Evolutionary conservation across 805 yeast species (phyloP), one percentile per base, ranked within the genome.

Genomic region (Millerago galiae): DNA sequence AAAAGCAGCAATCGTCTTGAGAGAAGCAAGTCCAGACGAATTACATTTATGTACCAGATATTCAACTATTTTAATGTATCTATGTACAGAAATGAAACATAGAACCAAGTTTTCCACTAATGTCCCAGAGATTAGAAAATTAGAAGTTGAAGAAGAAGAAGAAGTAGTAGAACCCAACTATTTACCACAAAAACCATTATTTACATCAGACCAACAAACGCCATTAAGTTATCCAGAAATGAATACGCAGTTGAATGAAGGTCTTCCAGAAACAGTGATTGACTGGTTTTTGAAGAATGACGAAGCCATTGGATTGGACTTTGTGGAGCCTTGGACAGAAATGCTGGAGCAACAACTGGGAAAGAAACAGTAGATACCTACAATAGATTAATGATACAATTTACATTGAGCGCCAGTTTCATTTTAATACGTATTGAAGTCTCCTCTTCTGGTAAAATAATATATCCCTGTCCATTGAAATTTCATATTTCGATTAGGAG

Each of bases 1-100:
- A 47, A 72, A 72, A 41, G 81, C 90, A 1, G 91, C 96, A 0
- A 70, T 78, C 13, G 80, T 83, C 1, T 62, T 89, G 31, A 63
- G 88, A 43, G 95, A 85, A 52, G 83, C 95, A 21, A 76, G 95
- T 1, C 96, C 96, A 0, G 96, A 89, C 62, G 95, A 87, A 49
- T 66, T 89, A 32, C 96, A 89, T 64, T 66, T 89, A 27, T 83
- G 95, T 58, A 78, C 86, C 0, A 66, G 95, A 38, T 87, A 87
- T 55, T 80, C 89, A 11, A 82, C 85, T 12, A 83, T 84, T 40
- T 63, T 87, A 52, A 72, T 83, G 79, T 85, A 79, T 52, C 66
- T 87, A 34, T 83, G 88, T 48, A 76, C 85, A 3, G 88, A 85
- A 57, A 78, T 84, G 79, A 81, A 76, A 53, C 66, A 74, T 13